Base-by-base conservation (phyloP, 495 filamentous ascomycete genomes). In the Podospora didyma region DNA sequence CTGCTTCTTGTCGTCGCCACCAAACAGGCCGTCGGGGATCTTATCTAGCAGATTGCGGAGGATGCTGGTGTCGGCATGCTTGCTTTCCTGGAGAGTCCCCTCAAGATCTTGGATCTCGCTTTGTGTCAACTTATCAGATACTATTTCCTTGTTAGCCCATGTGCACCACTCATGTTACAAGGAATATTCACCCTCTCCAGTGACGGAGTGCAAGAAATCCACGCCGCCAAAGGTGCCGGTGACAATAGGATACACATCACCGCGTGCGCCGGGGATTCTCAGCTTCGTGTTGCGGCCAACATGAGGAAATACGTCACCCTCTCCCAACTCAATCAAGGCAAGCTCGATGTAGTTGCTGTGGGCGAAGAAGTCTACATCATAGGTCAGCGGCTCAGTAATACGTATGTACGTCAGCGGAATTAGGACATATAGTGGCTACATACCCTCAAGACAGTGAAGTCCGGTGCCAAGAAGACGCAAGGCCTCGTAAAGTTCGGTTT, bases 221-320 rank as follows among this genome's bases (percentile, higher is more conserved):
- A 95, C 91, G 52, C 90, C 90, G 28, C 92, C 92, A 72, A 96
- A 97, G 3, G 92, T 96, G 53, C 91, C 91, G 7, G 92, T 96
- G 46, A 96, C 78, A 58, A 90, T 72, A 11, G 92, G 92, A 60
- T 85, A 96, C 54, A 96, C 85, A 9, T 77, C 64, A 17, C 76
- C 62, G 14, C 75, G 77, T 54, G 78, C 82, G 17, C 89, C 91
- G n/a, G 73, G 74, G 20, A 96, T 72, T 24, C 81, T 72, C 19
- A 94, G 62, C 64, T 78, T 75, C 5, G 89, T 88, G 54, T 77
- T 65, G 47, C 86, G 79, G 28, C 91, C 92, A 54, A 95, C 89
- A 65, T 95, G 90, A 20, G 92, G 89, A 68, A 96, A 96, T 41
- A 94, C 72, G 49, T 84, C 80, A 2, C 71, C 71, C 73, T 96